These are phyloP conservation scores for Cladosporium sp. DNA, from an alignment of 2,329 filamentous ascomycete species.

Conservation along the genomic window DNA sequence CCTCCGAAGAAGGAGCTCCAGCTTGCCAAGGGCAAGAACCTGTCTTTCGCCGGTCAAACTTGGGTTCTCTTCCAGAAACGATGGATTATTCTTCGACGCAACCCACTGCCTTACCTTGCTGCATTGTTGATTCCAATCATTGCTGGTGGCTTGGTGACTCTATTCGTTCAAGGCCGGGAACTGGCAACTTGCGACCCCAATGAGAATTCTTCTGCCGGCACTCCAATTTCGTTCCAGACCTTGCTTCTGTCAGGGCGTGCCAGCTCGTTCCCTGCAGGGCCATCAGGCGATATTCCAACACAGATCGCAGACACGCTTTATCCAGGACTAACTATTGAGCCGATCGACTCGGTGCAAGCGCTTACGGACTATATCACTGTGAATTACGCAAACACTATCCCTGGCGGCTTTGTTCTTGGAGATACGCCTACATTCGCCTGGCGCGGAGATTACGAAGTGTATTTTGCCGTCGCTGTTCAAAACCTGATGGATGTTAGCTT, in stretches of 20 bases:
- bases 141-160: constrained; percentile 70
- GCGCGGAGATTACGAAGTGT: constrained; percentile 59
- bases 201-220: constrained; percentile 23
- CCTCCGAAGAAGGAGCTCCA: constrained; percentile 27
- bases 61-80: constrained; percentile 74
- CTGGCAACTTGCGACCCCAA: constrained; percentile 45
- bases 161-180: constrained; percentile 61
- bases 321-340: constrained; percentile 19
- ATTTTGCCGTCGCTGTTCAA: constrained; percentile 68
- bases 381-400: constrained; percentile 64
- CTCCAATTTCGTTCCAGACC: constrained; percentile 20
- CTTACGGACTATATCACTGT: constrained; percentile 56
- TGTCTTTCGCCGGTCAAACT: constrained; percentile 66
- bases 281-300: neutral
- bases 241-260: constrained; percentile 25
- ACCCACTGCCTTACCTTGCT: constrained; percentile 69
- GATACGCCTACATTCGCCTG: constrained; percentile 65
- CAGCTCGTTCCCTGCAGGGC: constrained; percentile 3
- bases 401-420: constrained; percentile 75
- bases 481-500: constrained; percentile 84
- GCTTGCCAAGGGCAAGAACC: constrained; percentile 63
- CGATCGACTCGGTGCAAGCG: constrained; percentile 54
- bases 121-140: constrained; percentile 75
- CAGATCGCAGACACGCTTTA: constrained; percentile 16
- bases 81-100: constrained; percentile 69